Percentiles rank a stretch among this genome's conserved stretches.
phyloP scores from a whole-genome alignment of 2,329 filamentous ascomycete genomes.

The Pseudogymnoascus sp. region DNA sequence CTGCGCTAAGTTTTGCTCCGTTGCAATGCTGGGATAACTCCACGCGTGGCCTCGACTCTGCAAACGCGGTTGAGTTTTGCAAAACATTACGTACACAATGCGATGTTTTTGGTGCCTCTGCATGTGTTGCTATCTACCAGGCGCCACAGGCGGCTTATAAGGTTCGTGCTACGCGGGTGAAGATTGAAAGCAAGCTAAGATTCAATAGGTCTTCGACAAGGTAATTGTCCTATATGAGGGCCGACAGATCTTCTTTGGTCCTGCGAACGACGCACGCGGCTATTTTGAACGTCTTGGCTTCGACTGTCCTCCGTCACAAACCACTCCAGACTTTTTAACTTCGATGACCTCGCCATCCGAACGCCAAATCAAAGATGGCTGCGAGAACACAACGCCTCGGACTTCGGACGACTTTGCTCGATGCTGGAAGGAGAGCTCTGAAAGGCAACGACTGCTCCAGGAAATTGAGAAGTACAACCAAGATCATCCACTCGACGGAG shows the following conservation, averaged over 20 bases:
- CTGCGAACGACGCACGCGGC: conserved; percentile 46
- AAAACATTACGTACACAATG: conserved; percentile 57
- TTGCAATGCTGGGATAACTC: conserved; percentile 62
- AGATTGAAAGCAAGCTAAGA: conserved; percentile 61
- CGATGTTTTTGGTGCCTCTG: conserved; percentile 49
- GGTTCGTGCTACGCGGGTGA: conserved; percentile 67
- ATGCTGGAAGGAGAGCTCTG: conserved; percentile 50
- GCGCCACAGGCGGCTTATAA: conserved; percentile 63
- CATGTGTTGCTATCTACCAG: conserved; percentile 60
- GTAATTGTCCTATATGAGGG: conserved; percentile 60
- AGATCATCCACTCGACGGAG: conserved; percentile 28
- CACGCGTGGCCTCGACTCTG: conserved; percentile 57
- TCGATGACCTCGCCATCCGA: conserved; percentile 60
- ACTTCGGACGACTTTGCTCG: conserved; percentile 40
- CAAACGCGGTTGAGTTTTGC: conserved; percentile 51
- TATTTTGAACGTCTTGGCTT: conserved; percentile 62
- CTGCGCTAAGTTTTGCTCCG: conserved; percentile 22
- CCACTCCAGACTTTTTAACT: conserved; percentile 57
- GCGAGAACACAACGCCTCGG: conserved; percentile 36
- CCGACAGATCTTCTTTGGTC: conserved; percentile 57
- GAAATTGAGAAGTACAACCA: conserved; percentile 39
- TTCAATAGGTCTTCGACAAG: conserved; percentile 61
- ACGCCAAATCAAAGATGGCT: conserved; percentile 45
- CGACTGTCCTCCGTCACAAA: conserved; percentile 51
- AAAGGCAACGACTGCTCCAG: conserved; percentile 62